Base-by-base conservation (phyloP, 2,329 filamentous ascomycete species). In the Whalleya microplaca region DNA sequence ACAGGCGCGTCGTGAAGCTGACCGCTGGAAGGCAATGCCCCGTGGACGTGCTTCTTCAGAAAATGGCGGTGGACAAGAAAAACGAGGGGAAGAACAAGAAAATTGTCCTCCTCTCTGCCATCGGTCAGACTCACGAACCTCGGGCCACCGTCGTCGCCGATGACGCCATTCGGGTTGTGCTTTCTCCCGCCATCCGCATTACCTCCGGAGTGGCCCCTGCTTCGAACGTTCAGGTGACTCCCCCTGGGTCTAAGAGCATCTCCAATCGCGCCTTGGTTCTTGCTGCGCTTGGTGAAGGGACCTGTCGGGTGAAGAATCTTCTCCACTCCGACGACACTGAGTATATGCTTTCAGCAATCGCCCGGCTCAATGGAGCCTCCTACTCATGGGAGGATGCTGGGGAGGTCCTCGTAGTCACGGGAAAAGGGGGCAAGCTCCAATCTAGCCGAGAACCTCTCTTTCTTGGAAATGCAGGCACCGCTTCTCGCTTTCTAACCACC, bases 21-120 rank as follows among this genome's bases (percentile, higher is more conserved):
- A 93, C 92, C 3, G 93, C 92, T 1, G 91, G 90, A 51, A 97
- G 96, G 75, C 82, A 85, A 63, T 99, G 95, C 71, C 88, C 90
- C 0, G 91, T 97, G 2, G 91, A 97, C 65, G 84, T 90, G 37
- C 76, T 99, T 49, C 82, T 99, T 54, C 83, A 89, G 64, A 96
- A 96, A 72, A 99, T 99, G 95, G 92, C 90, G 0, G 89, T 99
- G 8, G 95, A 99, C 76, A 99, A 99, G 83, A 99, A 99, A 80
- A 99, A 99, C 64, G 90, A 96, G 44, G 95, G 95, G 1, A 85
- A 85, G 56, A 92, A 94, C 75, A 99, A 99, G 81, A 98, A 96
- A 76, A 90, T 99, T 61, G 94, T 97, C 6, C 83, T 99, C 7
- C 81, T 99, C 10, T 93, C 92, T 0, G 90, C 90, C 12, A 96